Percentiles rank a stretch among this genome's conserved stretches.
phyloP scores from a whole-genome alignment of 1,139 yeast genomes.

The Scheffersomyces illinoinensis region DNA sequence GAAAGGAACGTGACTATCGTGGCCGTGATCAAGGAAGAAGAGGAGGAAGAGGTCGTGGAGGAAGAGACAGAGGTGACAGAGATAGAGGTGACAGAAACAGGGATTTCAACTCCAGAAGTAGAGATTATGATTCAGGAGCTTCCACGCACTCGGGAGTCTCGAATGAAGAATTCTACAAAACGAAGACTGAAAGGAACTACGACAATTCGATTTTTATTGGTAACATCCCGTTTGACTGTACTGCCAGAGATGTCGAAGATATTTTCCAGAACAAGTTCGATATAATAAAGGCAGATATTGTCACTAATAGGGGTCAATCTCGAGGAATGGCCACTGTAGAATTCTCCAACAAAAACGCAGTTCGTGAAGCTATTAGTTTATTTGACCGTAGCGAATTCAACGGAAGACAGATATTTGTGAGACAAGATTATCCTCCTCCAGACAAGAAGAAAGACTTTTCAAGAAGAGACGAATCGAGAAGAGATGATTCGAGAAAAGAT shows the following conservation, averaged over 20 bases:
- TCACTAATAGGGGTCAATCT: slow-evolving; percentile 79
- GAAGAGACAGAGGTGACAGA: slow-evolving; percentile 22
- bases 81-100: slow-evolving; percentile 20
- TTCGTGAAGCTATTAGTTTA: slow-evolving; percentile 69
- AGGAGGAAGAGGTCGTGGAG: slow-evolving; percentile 23
- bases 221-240: slow-evolving; percentile 66
- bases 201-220: slow-evolving; percentile 73
- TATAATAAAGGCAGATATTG: slow-evolving; percentile 83
- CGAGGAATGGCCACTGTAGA: slow-evolving; percentile 96
- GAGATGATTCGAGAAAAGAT: slow-evolving; percentile 12
- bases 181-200: slow-evolving; percentile 62
- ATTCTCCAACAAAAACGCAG: slow-evolving; percentile 67
- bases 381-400: slow-evolving; percentile 66
- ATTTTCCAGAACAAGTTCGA: slow-evolving; percentile 65
- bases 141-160: slow-evolving; percentile 22
- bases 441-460: slow-evolving; percentile 31
- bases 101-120: slow-evolving; percentile 13
- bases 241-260: slow-evolving; percentile 59
- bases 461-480: slow-evolving; percentile 11
- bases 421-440: slow-evolving; percentile 88
- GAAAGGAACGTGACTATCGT: slow-evolving; percentile 18
- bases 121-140: slow-evolving; percentile 20
- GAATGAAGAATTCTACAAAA: slow-evolving; percentile 32
- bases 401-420: slow-evolving; percentile 86
- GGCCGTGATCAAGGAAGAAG: slow-evolving; percentile 20